Evolutionary conservation across 1,139 yeast species (phyloP), one percentile per base, ranked within the genome.

Genomic region (Sugiyamaella japonica): DNA sequence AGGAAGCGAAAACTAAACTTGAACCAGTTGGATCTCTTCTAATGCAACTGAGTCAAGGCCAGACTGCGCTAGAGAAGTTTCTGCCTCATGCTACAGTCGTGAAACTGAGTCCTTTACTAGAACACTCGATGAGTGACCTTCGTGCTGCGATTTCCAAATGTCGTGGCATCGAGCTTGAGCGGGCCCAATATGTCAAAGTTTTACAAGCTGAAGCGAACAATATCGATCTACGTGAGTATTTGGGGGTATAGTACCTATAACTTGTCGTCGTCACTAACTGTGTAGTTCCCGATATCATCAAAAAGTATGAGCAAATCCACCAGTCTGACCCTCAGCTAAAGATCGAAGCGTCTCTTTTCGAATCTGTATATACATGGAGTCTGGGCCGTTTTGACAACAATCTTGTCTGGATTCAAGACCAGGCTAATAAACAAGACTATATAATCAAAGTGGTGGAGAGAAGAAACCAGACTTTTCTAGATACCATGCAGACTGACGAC

Each of bases 21-120:
- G 60, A 65, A 1, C 76, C 76, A 9, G 72, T 84, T 44, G 75
- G 72, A 55, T 74, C 76, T 0, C 67, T 69, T 15, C 63, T 87
- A 37, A 71, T 72, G 16, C 66, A 83, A 0, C 74, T 82, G 55
- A 71, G 76, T 29, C 76, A 77, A 1, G 75, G 77, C 0, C 73
- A 49, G 17, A 28, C 44, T 13, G 13, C 74, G 1, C 70, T 87
- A 20, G 71, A 70, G 36, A 66, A 68, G 31, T 75, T 70, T 57
- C 71, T 86, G 9, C 93, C 95, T 1, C 71, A 75, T 52, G 76
- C 84, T 0, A 65, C 70, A 1, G 70, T 74, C 25, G 66, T 75
- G 1, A 70, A 71, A 10, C 57, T 83, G n/a, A 79, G 80, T 57
- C 74, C 76, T 20, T 66, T 66, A 1, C 60, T 80, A 17, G 73